Base-by-base conservation (phyloP, 1,284 basidiomycete genomes). In the Marasmius tenuissimus region DNA sequence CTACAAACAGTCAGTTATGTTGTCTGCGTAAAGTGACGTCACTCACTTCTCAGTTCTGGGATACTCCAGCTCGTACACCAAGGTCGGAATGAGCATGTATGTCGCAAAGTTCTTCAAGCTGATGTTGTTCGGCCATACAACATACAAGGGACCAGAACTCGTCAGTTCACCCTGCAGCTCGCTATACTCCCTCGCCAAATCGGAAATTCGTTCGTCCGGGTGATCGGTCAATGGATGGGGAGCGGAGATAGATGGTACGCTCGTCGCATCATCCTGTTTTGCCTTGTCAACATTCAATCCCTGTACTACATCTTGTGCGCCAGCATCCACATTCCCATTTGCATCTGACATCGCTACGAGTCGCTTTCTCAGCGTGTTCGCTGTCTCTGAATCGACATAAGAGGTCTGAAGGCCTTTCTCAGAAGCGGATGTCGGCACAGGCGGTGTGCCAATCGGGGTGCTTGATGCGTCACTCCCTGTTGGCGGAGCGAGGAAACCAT, bases 31-130 rank as follows among this genome's bases (percentile, higher is more conserved):
- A 39, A 27, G 50, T 9, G 12, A 48, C 18, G 58, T 1, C 1
- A 72, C 84, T 59, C 69, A 93, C 91, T 81, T 79, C 33, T 92
- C 86, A 1, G 95, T 97, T 48, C 96, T 80, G 5, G 97, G 97
- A 73, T 97, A 99, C 73, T 97, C 96, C 56, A 99, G 82, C 72
- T 98, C 94, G 72, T 99, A 99, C 5, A 98, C 95, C 53, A 99
- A 82, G 0, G 95, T 94, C 10, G 97, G 97, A 52, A 96, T 89
- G 56, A 97, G 78, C 74, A 94, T 87, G 75, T 97, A 99, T 59
- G 93, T 86, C 52, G 86, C 85, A 72, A 97, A 99, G 75, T 96
- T 93, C 70, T 82, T 85, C 69, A 88, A 85, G 0, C 89, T 91
- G 66, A 98, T 84, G 72, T 97, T 98, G 55, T 88, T 78, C 0